Base-by-base conservation (phyloP, 202 grass and related monocot species). In the Setaria viridis region DNA sequence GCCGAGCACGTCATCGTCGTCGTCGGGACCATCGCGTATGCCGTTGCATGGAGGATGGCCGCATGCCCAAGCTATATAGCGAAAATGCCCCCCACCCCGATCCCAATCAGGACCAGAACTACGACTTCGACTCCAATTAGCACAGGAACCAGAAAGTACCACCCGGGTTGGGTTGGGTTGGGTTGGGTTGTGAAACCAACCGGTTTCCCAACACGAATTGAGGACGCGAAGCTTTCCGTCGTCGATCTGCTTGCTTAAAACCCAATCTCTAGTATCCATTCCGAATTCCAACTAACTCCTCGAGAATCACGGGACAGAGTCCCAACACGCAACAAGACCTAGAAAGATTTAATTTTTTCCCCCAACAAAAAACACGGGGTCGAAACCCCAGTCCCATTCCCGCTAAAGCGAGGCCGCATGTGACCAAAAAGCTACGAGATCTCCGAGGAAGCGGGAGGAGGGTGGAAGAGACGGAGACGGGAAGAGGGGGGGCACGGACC, bases 401-500 rank as follows among this genome's bases (percentile, higher is more conserved):
- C 56, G 43, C 46, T 37, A 65, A 33, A 67, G 8, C 51, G 47
- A 14, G 67, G 25, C 19, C 8, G 47, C 25, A n/a, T 20, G 3
- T 17, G 1, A 4, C 16, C 7, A 11, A 53, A 13, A 25, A 21
- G 7, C 15, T 19, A 30, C 17, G 17, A 48, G 20, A 19, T 51
- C 10, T 70, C 71, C 72, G 50, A 53, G 60, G 14, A 48, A 76
- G 20, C 1, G 32, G 69, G 69, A 37, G 5, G 25, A 3, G 11
- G 35, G 13, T 33, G 29, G 4, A 25, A 17, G 32, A 6, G 14
- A 43, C 2, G 62, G 32, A 34, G 49, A 1, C 6, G 33, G 74
- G 21, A 45, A 9, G 5, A 10, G 6, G 46, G 35, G 4, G 35
- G 17, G 21, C 34, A 2, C 1, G 14, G 39, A 94, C 91, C 94